Base-by-base conservation (phyloP, 2,329 filamentous ascomycete genomes). In the Colletotrichum shisoi region DNA sequence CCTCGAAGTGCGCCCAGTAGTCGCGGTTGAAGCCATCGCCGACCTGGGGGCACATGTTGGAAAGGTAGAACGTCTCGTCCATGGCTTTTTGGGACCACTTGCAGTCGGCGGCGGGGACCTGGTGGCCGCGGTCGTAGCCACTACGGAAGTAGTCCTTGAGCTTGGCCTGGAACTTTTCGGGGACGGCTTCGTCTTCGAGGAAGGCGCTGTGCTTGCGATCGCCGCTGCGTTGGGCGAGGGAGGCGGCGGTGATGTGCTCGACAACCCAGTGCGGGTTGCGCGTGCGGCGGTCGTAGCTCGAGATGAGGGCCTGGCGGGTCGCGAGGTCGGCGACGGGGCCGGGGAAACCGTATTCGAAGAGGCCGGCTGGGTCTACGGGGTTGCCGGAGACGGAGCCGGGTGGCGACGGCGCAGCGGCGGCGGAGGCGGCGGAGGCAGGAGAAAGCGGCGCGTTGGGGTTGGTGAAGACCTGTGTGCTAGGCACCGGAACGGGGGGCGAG, bases 1-100 rank as follows among this genome's bases (percentile, higher is more conserved):
- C 94, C 81, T 99, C 95, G 72, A 99, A 94, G 78, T 99, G 95
- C 44, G 95, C 91, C 95, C 95, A 99, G 86, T 99, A 99, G 81
- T 99, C 95, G 58, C 95, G 87, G 82, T 99, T 99, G 85, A 99
- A 99, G 67, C 95, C 95, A 76, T 97, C 93, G 71, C 95, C 95
- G 37, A 99, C 95, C 81, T 99, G 95, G 39, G 95, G 95, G 76
- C 94, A 97, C 94, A 99, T 99, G 82, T 99, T 99, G 76, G 86
- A 90, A 63, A 99, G 85, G 75, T 88, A 90, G 76, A 99, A 99
- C 2, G 95, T 99, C 65, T 92, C 92, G 80, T 99, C 89, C 93
- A 99, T 97, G 70, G 95, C 94, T 42, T 86, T 79, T 80, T 99
- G 95, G 70, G 89, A 92, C 94, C 95, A 99, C 81, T 96, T 96